A percentile compares a stretch with the other conserved stretches of the same genome.
Evolutionary conservation across 2,329 filamentous ascomycete genomes (phyloP).

Genomic region (Rhinocladiella mackenziei): DNA sequence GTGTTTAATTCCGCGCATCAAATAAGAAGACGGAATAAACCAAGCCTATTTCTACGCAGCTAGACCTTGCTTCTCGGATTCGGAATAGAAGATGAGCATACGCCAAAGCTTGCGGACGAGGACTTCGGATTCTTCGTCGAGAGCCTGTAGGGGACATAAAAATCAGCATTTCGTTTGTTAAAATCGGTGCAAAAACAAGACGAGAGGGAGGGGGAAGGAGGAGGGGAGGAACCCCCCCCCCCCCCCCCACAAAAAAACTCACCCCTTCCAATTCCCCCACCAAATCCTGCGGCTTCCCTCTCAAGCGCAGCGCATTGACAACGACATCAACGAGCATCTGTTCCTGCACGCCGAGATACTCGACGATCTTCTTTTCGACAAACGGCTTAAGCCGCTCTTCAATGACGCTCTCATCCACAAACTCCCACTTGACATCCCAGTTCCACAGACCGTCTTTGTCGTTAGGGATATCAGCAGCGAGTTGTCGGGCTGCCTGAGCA

Average conservation of each 20-base stretch:
- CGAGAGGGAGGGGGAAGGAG: slow-evolving; percentile 22
- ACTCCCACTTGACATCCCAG: slow-evolving; percentile 93
- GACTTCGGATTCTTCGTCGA: slow-evolving; percentile 92
- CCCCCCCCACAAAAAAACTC: too few species aligned
- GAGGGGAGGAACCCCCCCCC: slow-evolving; percentile 2
- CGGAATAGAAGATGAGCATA: slow-evolving; percentile 97
- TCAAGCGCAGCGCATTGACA: slow-evolving; percentile 75
- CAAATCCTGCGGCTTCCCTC: slow-evolving; percentile 70
- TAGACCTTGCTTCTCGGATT: slow-evolving; percentile 85
- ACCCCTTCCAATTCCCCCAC: slow-evolving; percentile 82
- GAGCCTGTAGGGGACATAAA: slow-evolving; percentile 51
- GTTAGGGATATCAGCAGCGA: slow-evolving; percentile 85
- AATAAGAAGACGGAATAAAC: too few species aligned
- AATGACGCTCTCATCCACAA: slow-evolving; percentile 75
- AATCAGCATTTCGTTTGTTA: slow-evolving; percentile 5
- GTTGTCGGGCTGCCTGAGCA: slow-evolving; percentile 70
- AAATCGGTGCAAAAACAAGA: slow-evolving; percentile 33
- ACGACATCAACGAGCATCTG: slow-evolving; percentile 92
- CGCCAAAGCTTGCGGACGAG: slow-evolving; percentile 96
- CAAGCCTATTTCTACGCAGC: slow-evolving; percentile 62
- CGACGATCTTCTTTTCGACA: slow-evolving; percentile 96
- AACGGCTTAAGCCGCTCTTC: slow-evolving; percentile 86
- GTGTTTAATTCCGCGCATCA: too few species aligned
- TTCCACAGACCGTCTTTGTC: slow-evolving; percentile 82
- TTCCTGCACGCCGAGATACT: slow-evolving; percentile 93